Evolutionary conservation across 1,284 basidiomycete species (phyloP), one percentile per base, ranked within the genome.

Genomic region (Phaffia rhodozyma): DNA sequence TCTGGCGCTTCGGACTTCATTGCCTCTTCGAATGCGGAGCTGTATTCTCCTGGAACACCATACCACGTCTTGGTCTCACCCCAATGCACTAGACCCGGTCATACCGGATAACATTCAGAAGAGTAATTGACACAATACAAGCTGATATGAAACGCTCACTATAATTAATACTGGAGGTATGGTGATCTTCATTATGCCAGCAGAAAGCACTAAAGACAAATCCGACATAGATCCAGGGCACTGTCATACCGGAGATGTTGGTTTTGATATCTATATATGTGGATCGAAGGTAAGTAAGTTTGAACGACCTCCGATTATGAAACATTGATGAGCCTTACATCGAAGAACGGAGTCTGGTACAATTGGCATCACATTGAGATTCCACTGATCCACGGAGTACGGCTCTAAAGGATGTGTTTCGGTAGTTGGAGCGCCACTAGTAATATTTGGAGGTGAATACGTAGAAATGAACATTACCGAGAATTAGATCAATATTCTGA

Each of bases 101-200:
- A 52, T 53, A 66, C 62, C 66, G 59, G 66, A 67, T 1, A 27
- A 68, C 69, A 74, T 71, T 70, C 68, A 57, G 66, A 68, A 47
- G 32, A 65, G 67, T 68, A 66, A 38, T 47, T 51, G 58, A 63
- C 20, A 60, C 60, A 16, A 51, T 56, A 23, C 47, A 54, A 65
- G 66, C 63, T 53, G 2, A 48, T 21, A 16, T 32, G 13, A 5
- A 50, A 20, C 4, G 78, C 88, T 74, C 75, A 92, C 90, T 92
- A 76, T 86, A 93, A 74, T 94, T 94, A 71, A 93, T 84, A 72
- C 89, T 91, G 75, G 96, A 97, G 16, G 93, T 97, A 76, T 94
- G 96, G 77, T 98, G 96, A 77, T 98, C 96, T 84, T 99, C 96
- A 74, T 98, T 98, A 77, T 99, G 96, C 96, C 96, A 99, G 75